These are phyloP conservation scores for Triticum timopheevii DNA, from an alignment of 176 grass and related monocot species.

Conservation along the genomic window DNA sequence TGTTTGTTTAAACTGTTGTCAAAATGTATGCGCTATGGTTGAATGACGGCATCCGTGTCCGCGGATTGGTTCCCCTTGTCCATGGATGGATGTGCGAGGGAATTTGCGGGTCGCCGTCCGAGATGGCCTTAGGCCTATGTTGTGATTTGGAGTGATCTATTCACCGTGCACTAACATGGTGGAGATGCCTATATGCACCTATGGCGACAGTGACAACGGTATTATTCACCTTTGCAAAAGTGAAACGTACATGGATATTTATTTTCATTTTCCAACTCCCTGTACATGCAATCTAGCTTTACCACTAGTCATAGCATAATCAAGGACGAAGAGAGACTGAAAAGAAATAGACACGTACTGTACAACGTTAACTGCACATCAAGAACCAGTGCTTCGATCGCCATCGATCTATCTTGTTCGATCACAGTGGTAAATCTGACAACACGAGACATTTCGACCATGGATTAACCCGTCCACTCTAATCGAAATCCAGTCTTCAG, in stretches of 20 bases:
- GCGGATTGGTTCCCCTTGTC: no score
- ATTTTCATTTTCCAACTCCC: not conserved
- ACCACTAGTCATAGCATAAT: not conserved
- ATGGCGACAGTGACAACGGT: no score
- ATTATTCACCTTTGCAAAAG: not conserved
- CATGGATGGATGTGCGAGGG: no score
- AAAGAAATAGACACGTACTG: not conserved
- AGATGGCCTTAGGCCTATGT: not conserved
- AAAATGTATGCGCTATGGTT: no score
- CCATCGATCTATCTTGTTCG: not conserved
- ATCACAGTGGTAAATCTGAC: not conserved
- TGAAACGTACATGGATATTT: not conserved
- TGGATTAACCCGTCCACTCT: not conserved
- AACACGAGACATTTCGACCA: not conserved
- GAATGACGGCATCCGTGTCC: no score
- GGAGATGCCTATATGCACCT: not conserved
- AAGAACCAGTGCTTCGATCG: not conserved
- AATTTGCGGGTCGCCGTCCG: no score
- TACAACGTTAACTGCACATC: no score
- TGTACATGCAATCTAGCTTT: not conserved
- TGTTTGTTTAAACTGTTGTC: no score
- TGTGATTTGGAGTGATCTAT: not conserved
- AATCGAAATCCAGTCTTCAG: not conserved
- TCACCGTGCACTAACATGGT: not conserved
- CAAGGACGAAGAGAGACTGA: not conserved